These are phyloP conservation scores for Albophoma yamanashiensis DNA, from an alignment of 2,329 filamentous ascomycete species.

Conservation along the genomic window DNA sequence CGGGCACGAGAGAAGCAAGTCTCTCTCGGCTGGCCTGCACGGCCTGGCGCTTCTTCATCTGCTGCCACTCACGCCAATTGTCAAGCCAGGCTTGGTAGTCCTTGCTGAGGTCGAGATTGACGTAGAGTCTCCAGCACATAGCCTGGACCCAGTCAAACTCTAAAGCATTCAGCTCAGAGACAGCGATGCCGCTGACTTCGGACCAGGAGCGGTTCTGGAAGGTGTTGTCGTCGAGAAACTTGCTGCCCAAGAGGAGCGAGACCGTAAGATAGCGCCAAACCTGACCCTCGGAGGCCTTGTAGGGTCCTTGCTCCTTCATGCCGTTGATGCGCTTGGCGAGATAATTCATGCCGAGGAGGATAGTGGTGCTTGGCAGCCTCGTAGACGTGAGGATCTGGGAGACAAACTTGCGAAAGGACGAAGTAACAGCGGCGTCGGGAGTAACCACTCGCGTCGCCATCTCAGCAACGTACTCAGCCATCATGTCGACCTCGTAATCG, in stretches of 20 bases:
- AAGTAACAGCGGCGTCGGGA: constrained; percentile 43
- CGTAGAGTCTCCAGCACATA: constrained; percentile 77
- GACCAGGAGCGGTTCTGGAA: constrained; percentile 97
- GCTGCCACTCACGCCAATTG: constrained; percentile 48
- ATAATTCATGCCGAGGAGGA: constrained; percentile 83
- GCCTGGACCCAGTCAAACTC: constrained; percentile 81
- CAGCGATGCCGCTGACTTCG: constrained; percentile 82
- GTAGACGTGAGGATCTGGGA: constrained; percentile 85
- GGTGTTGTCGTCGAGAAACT: constrained; percentile 93
- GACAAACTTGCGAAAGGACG: constrained; percentile 84
- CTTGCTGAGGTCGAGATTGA: constrained; percentile 68
- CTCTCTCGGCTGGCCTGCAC: constrained; percentile 38
- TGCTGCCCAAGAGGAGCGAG: constrained; percentile 77
- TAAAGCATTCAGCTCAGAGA: constrained; percentile 72
- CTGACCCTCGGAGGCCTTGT: constrained; percentile 54
- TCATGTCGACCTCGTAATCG: constrained; percentile 93
- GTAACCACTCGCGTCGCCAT: constrained; percentile 58
- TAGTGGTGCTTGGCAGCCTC: constrained; percentile 80
- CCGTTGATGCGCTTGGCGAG: constrained; percentile 73
- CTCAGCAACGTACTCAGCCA: constrained; percentile 90
- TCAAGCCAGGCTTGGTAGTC: constrained; percentile 55
- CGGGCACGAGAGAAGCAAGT: constrained; percentile 35
- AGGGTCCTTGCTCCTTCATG: constrained; percentile 46
- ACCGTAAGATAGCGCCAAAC: constrained; percentile 84
- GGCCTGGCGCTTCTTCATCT: constrained; percentile 42